Conservation (phyloP, 192 early-diverging fungal species). For the Coemansia sp. region DNA sequence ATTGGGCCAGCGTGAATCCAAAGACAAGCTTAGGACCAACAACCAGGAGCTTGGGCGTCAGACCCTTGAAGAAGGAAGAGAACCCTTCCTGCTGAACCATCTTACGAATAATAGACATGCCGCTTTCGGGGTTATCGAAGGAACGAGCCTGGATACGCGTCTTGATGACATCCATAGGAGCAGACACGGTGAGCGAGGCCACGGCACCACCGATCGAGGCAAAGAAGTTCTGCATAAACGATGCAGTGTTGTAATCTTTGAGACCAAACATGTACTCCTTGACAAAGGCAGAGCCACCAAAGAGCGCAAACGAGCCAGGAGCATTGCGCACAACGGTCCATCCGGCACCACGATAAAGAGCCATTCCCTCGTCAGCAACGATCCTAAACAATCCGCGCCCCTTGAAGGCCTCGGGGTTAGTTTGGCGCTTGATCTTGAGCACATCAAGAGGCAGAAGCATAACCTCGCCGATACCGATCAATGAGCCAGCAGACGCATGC, state of each 20-base stretch:
- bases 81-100: conserved; percentile 94
- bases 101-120: conserved; percentile 79
- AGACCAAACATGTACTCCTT: conserved; percentile 92
- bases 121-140: conserved; percentile 84
- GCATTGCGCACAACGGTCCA: conserved; percentile 99
- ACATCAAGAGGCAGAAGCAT: conserved; percentile 94
- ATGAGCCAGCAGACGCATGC: conserved; percentile 96
- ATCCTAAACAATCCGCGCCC: conserved; percentile 80
- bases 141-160: conserved; percentile 96
- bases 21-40: conserved; percentile 98
- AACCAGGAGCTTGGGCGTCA: conserved; percentile 82
- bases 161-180: conserved; percentile 98
- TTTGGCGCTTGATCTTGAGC: conserved; percentile 98
- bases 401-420: conserved; percentile 82
- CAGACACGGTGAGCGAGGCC: conserved; percentile 90
- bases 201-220: conserved; percentile 95
- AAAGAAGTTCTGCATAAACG: conserved; percentile 98
- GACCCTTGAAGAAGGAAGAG: conserved; percentile 93
- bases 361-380: conserved; percentile 85
- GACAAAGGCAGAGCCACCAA: conserved; percentile 89
- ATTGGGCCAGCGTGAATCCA: conserved; percentile 95
- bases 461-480: conserved; percentile 97
- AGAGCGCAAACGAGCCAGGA: conserved; percentile 95
- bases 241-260: conserved; percentile 91
- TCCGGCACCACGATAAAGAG: conserved; percentile 89